Base-by-base conservation (phyloP, 345 rosid genomes). In the Aurinia saxatilis region DNA sequence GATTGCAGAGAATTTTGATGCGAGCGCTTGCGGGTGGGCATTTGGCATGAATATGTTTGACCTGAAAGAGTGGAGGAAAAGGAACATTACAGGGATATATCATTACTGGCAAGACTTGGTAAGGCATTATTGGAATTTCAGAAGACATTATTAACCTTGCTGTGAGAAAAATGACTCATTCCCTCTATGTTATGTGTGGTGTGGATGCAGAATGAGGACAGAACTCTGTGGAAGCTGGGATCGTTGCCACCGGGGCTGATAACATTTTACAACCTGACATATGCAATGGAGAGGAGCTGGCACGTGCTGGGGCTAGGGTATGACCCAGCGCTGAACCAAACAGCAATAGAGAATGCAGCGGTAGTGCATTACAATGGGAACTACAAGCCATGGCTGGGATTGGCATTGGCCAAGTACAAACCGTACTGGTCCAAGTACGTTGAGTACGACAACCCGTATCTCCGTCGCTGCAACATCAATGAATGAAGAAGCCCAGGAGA, bases 1-100 rank as follows among this genome's bases (percentile, higher is more conserved):
- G 57, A 87, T 93, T 39, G 62, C 75, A 7, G 83, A 83, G 63
- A 87, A 90, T 60, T 93, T 93, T 27, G 69, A 78, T 63, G 81
- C 92, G 31, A 78, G 79, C 50, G 85, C 99, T 62, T 93, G 99
- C 65, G 97, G 97, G 42, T 93, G 99, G 97, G 97, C 99, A 47
- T 93, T 81, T 70, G 99, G 99, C 17, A 93, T 87, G 99, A 93
- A 93, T 70, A 93, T 93, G 63, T 93, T 93, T 55, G 99, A 93
- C 85, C 80, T 93, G 78, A 84, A 75, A 70, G 88, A 90, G 78
- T 93, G 97, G 97, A 87, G 65, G 78, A 84, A 78, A 77, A 76
- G 72, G 59, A 90, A 93, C 73, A 86, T 87, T 49, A 90, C 99
- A 2, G 92, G 88, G 59, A 90, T 93, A 70, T 93, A 90, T 78